These are phyloP conservation scores for Krasilnikovozyma curviuscula DNA, from an alignment of 768 basidiomycete genomes.

Conservation along the genomic window DNA sequence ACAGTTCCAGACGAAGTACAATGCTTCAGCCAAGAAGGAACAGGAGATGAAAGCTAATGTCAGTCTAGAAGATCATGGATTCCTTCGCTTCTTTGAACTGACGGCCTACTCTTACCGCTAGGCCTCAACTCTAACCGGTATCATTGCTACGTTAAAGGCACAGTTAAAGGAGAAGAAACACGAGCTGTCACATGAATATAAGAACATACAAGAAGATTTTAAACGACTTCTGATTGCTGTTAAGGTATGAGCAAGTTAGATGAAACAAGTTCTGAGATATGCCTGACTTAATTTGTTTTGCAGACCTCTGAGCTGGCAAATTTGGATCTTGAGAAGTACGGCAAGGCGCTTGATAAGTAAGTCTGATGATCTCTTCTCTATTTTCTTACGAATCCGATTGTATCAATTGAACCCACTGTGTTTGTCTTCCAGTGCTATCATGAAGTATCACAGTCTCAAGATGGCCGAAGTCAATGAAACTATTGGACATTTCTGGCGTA, in stretches of 20 bases:
- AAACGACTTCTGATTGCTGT: constrained; percentile 82
- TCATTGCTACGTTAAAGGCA: constrained; percentile 33
- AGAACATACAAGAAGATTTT: constrained; percentile 65
- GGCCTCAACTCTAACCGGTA: constrained; percentile 5
- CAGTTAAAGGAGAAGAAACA: constrained; percentile 47
- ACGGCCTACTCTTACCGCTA: not conserved
- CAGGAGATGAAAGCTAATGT: constrained; percentile 26
- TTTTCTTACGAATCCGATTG: too few relatives aligned
- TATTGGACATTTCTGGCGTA: constrained; percentile 93
- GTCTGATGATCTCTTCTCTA: constrained; percentile 17
- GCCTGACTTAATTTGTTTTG: not conserved
- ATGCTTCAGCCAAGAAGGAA: constrained; percentile 50
- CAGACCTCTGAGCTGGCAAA: constrained; percentile 98
- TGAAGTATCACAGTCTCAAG: constrained; percentile 92
- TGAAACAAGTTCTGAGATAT: too few relatives aligned
- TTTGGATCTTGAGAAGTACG: constrained; percentile 90
- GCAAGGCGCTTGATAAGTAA: constrained; percentile 88
- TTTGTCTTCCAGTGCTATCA: constrained; percentile 53
- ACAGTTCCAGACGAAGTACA: constrained; percentile 66
- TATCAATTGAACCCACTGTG: not conserved
- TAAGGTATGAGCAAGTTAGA: constrained; percentile 68
- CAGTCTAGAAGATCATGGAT: not conserved
- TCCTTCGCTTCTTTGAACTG: not conserved
- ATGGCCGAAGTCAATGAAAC: constrained; percentile 99
- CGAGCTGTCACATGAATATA: constrained; percentile 60